A percentile compares a stretch with the other conserved stretches of the same genome.
Evolutionary conservation across 2,329 filamentous ascomycete genomes (phyloP).

Genomic region (Verruconis gallopava): DNA sequence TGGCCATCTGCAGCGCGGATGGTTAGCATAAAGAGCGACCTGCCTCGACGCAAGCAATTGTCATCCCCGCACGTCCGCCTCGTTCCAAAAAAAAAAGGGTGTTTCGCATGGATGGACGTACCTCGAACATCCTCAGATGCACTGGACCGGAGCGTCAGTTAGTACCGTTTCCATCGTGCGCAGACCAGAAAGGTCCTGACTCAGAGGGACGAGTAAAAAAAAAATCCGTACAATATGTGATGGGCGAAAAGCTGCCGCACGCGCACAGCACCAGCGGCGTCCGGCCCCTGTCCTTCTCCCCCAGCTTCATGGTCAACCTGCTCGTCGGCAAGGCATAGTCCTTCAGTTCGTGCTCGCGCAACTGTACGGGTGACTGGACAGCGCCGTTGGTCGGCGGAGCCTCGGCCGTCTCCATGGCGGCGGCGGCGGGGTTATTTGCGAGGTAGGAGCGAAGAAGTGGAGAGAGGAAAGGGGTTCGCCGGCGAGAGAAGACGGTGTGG

Average conservation of each 20-base stretch:
- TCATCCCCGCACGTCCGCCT: no score
- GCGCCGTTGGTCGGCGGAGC: constrained; percentile 3
- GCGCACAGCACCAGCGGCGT: constrained; percentile 11
- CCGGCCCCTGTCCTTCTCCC: constrained; percentile 8
- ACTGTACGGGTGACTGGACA: background rate
- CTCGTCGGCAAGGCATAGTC: constrained; percentile 4
- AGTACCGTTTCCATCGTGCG: no score
- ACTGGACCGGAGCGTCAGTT: constrained; percentile 2
- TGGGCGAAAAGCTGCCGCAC: constrained; percentile 12
- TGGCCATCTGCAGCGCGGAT: constrained; percentile 10
- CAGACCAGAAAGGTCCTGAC: no score
- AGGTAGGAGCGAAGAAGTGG: background rate
- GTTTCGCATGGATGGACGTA: no score
- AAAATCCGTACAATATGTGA: constrained; percentile 11
- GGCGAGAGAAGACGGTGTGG: no score
- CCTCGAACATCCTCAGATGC: constrained; percentile 11
- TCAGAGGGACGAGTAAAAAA: background rate
- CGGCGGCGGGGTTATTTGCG: background rate
- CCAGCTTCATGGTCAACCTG: constrained; percentile 5
- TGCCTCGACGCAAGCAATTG: no score
- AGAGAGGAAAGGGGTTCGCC: no score
- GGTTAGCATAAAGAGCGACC: no score
- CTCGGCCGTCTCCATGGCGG: constrained; percentile 6
- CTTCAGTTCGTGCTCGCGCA: constrained; percentile 7
- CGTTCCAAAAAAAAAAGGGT: no score